These are phyloP conservation scores for Puccinia triticina DNA, from an alignment of 1,284 basidiomycete species.

Conservation along the genomic window DNA sequence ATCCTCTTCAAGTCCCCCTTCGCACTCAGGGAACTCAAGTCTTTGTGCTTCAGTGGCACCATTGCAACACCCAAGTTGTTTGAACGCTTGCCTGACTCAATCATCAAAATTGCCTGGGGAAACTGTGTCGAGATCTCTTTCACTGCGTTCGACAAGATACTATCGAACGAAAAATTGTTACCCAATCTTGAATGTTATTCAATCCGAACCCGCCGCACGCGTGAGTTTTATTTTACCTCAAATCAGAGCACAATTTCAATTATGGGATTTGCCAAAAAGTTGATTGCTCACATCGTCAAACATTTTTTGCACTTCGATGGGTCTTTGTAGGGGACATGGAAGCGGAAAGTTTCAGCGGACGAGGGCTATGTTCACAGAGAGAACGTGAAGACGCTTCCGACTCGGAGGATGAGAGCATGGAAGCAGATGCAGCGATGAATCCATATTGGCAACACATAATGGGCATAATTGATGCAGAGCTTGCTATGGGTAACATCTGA, in stretches of 20 bases:
- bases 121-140: background rate
- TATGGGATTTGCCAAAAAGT: background rate
- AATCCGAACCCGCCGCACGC: background rate
- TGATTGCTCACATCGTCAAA: background rate
- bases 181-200: constrained; percentile 24
- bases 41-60: background rate
- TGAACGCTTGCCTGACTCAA: background rate
- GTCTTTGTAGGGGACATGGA: background rate
- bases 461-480: too few relatives aligned
- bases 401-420: too few relatives aligned
- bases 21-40: background rate
- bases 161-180: background rate
- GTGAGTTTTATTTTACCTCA: background rate
- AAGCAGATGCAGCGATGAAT: too few relatives aligned
- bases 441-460: too few relatives aligned
- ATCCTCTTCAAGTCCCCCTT: background rate
- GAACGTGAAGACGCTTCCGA: too few relatives aligned
- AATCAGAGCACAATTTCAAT: background rate
- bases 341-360: background rate
- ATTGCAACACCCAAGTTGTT: background rate
- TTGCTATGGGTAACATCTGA: too few relatives aligned
- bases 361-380: background rate
- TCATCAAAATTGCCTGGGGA: constrained; percentile 17
- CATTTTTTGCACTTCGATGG: background rate
- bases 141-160: background rate